Conservation (phyloP, 2,329 filamentous ascomycete species). For the Pyrenophora seminiperda region DNA sequence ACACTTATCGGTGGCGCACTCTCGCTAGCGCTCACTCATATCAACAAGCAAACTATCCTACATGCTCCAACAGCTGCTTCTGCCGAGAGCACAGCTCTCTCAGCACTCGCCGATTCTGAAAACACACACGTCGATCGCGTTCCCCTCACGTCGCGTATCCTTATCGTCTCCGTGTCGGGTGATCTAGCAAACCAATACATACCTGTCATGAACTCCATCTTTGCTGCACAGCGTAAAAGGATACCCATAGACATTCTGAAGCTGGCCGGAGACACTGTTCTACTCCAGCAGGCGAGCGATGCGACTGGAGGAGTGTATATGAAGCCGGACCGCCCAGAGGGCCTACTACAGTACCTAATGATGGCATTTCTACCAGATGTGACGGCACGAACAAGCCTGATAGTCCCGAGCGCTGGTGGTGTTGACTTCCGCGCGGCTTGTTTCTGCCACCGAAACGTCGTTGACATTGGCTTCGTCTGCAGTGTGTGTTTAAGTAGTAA, state of each 20-base stretch:
- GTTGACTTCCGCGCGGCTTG: slow-evolving; percentile 98
- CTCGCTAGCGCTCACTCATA: slow-evolving; percentile 85
- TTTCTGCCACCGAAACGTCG: slow-evolving; percentile 90
- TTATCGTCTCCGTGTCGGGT: slow-evolving; percentile 88
- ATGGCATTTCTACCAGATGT: slow-evolving; percentile 85
- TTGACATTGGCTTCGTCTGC: slow-evolving; percentile 93
- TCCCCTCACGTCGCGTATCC: slow-evolving; percentile 77
- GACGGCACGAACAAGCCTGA: slow-evolving; percentile 66
- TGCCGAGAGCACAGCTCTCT: slow-evolving; percentile 52
- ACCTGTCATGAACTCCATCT: slow-evolving; percentile 97
- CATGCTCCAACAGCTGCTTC: slow-evolving; percentile 45
- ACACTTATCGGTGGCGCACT: slow-evolving; percentile 91
- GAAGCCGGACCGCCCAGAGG: slow-evolving; percentile 58
- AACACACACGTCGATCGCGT: slow-evolving; percentile 44
- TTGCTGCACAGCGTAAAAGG: slow-evolving; percentile 84
- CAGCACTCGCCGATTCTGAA: slow-evolving; percentile 52
- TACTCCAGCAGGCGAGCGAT: slow-evolving; percentile 88
- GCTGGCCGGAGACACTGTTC: slow-evolving; percentile 82
- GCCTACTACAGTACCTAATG: slow-evolving; percentile 91
- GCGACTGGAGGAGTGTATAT: slow-evolving; percentile 73
- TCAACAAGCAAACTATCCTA: slow-evolving; percentile 76
- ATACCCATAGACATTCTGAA: slow-evolving; percentile 94
- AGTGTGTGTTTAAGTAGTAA: slow-evolving; percentile 88
- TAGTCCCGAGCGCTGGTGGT: slow-evolving; percentile 79
- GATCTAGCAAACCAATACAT: slow-evolving; percentile 91